Evolutionary conservation across 345 rosid species (phyloP).

Genomic region (Durio zibethinus): DNA sequence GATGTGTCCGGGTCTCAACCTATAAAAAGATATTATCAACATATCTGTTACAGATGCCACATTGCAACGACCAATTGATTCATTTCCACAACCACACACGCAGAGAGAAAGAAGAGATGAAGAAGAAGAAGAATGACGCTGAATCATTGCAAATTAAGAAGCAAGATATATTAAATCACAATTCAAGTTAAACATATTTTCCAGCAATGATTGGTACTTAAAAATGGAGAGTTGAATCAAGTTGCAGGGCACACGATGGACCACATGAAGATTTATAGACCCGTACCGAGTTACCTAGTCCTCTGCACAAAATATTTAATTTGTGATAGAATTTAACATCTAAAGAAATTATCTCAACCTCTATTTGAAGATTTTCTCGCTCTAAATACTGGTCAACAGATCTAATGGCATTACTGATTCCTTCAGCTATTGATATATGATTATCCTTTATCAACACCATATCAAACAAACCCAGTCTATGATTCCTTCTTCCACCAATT

Average conservation of each 20-base stretch:
- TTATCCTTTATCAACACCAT: constrained; percentile 98
- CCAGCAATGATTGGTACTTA: background rate
- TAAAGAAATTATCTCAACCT: constrained; percentile 69
- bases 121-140: background rate
- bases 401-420: constrained; percentile 68
- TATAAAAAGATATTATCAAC: constrained; percentile 20
- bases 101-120: background rate
- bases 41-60: background rate
- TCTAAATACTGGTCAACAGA: constrained; percentile 68
- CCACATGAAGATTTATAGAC: background rate
- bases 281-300: constrained; percentile 8
- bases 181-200: background rate
- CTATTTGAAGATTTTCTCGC: constrained; percentile 71
- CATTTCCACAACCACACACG: too few relatives aligned
- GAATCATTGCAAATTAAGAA: background rate
- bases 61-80: background rate
- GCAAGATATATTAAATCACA: background rate
- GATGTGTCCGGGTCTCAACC: constrained; percentile 91
- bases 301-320: constrained; percentile 1
- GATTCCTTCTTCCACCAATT: constrained; percentile 94
- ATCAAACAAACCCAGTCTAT: constrained; percentile 94
- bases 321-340: background rate
- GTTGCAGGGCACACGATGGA: background rate
- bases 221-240: background rate
- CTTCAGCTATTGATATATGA: constrained; percentile 92